phyloP scores from a whole-genome alignment of 2,329 filamentous ascomycete species.

The Drechslerella dactyloides region DNA sequence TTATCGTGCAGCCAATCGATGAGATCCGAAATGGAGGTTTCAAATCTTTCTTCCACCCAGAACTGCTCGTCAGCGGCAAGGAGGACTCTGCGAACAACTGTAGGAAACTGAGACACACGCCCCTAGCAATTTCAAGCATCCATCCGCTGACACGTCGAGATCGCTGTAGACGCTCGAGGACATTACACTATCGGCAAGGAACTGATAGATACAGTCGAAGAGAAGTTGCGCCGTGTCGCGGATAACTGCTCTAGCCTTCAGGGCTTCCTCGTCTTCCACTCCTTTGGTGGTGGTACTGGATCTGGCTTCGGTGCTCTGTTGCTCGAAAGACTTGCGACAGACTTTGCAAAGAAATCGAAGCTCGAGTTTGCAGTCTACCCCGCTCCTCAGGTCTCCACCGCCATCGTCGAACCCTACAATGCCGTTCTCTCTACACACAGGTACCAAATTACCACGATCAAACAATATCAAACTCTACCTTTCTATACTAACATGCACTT shows the following conservation, averaged over 20 bases:
- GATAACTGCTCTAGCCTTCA: constrained; percentile 72
- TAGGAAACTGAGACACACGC: constrained; percentile 56
- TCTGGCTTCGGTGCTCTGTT: constrained; percentile 71
- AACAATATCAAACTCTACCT: not conserved
- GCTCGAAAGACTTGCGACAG: constrained; percentile 68
- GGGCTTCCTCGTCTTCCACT: constrained; percentile 73
- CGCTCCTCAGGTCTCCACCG: constrained; percentile 68
- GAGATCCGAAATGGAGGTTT: constrained; percentile 70
- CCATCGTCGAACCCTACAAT: constrained; percentile 74
- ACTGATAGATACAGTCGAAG: constrained; percentile 69
- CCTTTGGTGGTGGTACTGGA: constrained; percentile 71
- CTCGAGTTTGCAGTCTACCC: constrained; percentile 72
- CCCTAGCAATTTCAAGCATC: not conserved
- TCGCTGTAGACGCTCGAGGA: constrained; percentile 66
- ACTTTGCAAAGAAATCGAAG: constrained; percentile 73
- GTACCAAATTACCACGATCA: constrained; percentile 11
- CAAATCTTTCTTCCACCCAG: constrained; percentile 70
- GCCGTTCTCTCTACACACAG: constrained; percentile 65
- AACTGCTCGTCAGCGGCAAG: constrained; percentile 71
- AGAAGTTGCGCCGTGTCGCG: constrained; percentile 70
- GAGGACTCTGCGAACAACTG: constrained; percentile 74
- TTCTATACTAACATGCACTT: not conserved
- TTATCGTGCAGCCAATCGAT: constrained; percentile 64
- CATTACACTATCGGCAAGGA: constrained; percentile 75
- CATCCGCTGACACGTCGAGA: constrained; percentile 6